Evolutionary conservation across 1,139 yeast species (phyloP).

Genomic region (Yamadazyma mexicana): DNA sequence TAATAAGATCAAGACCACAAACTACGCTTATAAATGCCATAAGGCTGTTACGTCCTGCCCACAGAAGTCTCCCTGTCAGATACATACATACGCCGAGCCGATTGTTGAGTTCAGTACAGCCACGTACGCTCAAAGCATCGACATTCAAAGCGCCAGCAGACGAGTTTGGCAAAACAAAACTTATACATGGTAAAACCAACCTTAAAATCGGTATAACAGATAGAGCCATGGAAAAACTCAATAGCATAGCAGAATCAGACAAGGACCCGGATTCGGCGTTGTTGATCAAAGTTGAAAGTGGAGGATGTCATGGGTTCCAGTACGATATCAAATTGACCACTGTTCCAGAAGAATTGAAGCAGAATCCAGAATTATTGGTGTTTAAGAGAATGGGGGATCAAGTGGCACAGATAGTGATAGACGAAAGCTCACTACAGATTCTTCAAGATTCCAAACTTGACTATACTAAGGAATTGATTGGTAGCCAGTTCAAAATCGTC

Average conservation of each 20-base stretch:
- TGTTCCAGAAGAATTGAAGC: conserved; percentile 40
- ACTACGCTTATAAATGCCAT: background rate
- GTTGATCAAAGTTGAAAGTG: conserved; percentile 85
- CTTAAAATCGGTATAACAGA: conserved; percentile 41
- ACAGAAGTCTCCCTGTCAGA: background rate
- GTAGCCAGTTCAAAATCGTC: conserved; percentile 87
- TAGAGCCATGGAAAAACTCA: conserved; percentile 51
- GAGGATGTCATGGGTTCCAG: conserved; percentile 99
- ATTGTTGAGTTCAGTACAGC: conserved; percentile 9
- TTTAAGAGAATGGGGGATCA: conserved; percentile 55
- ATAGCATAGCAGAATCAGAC: conserved; percentile 57
- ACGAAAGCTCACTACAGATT: conserved; percentile 77
- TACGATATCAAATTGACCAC: conserved; percentile 69
- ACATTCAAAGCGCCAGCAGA: conserved; percentile 9
- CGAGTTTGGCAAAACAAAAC: conserved; percentile 13
- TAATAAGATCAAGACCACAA: background rate
- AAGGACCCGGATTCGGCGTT: conserved; percentile 62
- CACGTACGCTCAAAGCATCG: conserved; percentile 14
- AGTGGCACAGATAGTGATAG: conserved; percentile 67
- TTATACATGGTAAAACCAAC: conserved; percentile 34
- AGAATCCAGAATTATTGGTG: conserved; percentile 39
- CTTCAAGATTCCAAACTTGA: conserved; percentile 86
- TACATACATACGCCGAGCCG: background rate
- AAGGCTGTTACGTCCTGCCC: background rate
- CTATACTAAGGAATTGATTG: conserved; percentile 89